Percentiles rank a stretch among this genome's conserved stretches.
Conservation (phyloP, 768 basidiomycete species). For the Baorangia bicolor region DNA sequence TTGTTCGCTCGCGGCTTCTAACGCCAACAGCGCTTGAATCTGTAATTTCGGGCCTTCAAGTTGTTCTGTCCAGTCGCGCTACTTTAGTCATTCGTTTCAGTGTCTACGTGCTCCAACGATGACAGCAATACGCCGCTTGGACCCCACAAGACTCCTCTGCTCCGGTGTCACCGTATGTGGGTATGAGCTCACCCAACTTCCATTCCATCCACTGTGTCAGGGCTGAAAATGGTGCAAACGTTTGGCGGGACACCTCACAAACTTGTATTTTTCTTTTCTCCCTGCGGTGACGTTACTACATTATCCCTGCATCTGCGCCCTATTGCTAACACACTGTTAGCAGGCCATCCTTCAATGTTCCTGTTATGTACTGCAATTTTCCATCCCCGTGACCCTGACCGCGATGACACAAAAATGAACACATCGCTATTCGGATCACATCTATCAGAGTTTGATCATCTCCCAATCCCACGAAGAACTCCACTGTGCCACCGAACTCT, state of each 20-base stretch:
- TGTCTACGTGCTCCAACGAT: background rate
- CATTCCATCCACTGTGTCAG: background rate
- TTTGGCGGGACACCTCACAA: background rate
- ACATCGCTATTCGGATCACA: slow-evolving; percentile 8
- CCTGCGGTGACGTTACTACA: no score
- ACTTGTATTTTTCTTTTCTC: background rate
- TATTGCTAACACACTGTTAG: no score
- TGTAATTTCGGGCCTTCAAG: background rate
- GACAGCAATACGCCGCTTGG: background rate
- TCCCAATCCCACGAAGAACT: slow-evolving; percentile 6
- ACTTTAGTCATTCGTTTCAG: background rate
- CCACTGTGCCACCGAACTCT: background rate
- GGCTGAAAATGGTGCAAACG: background rate
- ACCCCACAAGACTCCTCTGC: background rate
- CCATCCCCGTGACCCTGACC: slow-evolving; percentile 12
- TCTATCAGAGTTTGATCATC: slow-evolving; percentile 24
- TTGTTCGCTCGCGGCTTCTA: background rate
- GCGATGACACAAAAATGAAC: background rate
- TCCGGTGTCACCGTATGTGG: background rate
- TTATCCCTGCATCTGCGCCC: no score
- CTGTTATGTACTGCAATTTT: background rate
- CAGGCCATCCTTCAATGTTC: background rate
- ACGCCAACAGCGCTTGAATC: background rate
- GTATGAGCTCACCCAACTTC: background rate
- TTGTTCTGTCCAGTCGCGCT: background rate